Percentiles rank a stretch among this genome's conserved stretches.
phyloP scores from a whole-genome alignment of 192 early-diverging fungal genomes.

The Blastocladiella britannica region DNA sequence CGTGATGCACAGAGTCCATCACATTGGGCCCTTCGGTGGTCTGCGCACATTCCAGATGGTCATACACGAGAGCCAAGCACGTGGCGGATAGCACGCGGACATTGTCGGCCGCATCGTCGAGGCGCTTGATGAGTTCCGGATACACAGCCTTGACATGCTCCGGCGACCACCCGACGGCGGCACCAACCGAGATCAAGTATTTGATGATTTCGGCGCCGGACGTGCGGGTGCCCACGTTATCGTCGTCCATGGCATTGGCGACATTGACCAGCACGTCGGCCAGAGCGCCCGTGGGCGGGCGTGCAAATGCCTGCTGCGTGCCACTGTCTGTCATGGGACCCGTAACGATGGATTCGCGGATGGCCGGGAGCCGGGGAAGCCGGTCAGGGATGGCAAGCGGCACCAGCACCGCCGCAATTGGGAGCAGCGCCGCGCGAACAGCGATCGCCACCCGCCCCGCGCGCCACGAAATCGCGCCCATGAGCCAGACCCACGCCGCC shows the following conservation, averaged over 20 bases:
- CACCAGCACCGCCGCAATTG: no score
- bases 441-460: no score
- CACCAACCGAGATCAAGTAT: no score
- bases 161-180: not conserved
- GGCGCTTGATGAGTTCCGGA: constrained; percentile 28
- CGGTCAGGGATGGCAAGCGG: no score
- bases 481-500: no score
- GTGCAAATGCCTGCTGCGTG: not conserved
- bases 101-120: constrained; percentile 31
- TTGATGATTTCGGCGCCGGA: no score
- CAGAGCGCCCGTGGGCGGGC: not conserved
- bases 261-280: constrained; percentile 6
- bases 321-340: no score
- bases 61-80: constrained; percentile 10
- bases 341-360: no score
- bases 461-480: no score
- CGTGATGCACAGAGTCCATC: constrained; percentile 28
- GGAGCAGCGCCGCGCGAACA: no score
- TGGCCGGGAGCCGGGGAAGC: no score
- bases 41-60: constrained; percentile 4
- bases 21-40: constrained; percentile 13
- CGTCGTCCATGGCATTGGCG: constrained; percentile 21
- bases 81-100: constrained; percentile 16
- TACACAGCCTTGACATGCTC: constrained; percentile 21
- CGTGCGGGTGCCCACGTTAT: constrained; percentile 8